Evolutionary conservation across 1,284 basidiomycete genomes (phyloP), one percentile per base, ranked within the genome.

Genomic region (Ustilago sp.): DNA sequence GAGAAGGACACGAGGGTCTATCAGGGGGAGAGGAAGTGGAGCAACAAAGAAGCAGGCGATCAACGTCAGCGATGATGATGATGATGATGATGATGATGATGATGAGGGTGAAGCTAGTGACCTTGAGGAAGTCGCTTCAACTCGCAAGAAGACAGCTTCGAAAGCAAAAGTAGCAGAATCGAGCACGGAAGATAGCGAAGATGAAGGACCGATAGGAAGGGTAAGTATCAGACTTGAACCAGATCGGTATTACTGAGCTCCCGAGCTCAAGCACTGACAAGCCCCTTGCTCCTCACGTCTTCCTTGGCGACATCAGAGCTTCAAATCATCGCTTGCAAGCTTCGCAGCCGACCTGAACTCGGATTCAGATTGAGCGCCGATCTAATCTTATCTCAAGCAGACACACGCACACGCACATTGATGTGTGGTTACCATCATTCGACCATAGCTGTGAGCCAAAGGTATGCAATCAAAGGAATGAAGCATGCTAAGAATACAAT

Each of bases 341-440:
- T 77, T 74, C 36, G 75, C 63, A 9, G 71, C 75, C 5, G 75
- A 65, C 31, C 68, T 77, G 62, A 77, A 74, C 47, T 74, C 71
- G 6, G 75, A 74, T 19, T 77, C 71, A 8, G 71, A 77, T 23
- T 77, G 36, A 57, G 28, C 38, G 11, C 31, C 48, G 28, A 50
- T 31, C 23, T 28, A 5, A 36, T 28, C 53, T 55, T 9, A 31
- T 55, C 53, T 28, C 31, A 17, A 13, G 34, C 15, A 34, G 8
- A 15, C 5, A 8, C 28, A 41, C 34, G 51, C 51, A 53, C 51
- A n/a, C 35, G 51, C 31, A 34, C 36, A 15, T 53, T 53, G 8
- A n/a, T 31, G 13, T 31, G 8, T 8, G 8, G 8, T 54, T n/a
- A 19, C 39, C 13, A 11, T 54, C 52, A 17, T 32, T 36, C 34